These are phyloP conservation scores for Fusarium nisikadoi DNA, from an alignment of 2,329 filamentous ascomycete genomes.

Conservation along the genomic window DNA sequence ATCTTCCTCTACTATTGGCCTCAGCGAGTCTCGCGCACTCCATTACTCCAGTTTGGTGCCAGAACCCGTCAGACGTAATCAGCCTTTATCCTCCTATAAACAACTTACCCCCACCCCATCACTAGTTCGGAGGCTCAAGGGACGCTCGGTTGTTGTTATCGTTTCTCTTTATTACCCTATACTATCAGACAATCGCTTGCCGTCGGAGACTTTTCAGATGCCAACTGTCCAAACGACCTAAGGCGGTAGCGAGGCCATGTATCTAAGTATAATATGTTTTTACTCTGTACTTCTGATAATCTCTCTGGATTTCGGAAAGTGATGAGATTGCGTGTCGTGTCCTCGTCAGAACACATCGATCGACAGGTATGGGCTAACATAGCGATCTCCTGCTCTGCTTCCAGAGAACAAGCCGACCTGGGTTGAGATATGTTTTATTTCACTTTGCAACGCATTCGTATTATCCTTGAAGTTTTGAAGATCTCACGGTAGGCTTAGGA, in stretches of 20 bases:
- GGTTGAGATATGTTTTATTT: rapidly evolving
- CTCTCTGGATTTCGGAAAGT: too few relatives aligned
- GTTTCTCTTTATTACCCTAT: neutral
- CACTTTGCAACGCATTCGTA: rapidly evolving
- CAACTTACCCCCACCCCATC: too few relatives aligned
- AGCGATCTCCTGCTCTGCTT: neutral
- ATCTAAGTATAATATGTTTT: neutral
- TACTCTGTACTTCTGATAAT: neutral
- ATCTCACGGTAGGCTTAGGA: neutral
- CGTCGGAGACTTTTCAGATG: rapidly evolving
- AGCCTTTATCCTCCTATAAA: too few relatives aligned
- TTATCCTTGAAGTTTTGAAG: neutral
- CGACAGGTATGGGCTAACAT: neutral
- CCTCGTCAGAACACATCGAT: too few relatives aligned
- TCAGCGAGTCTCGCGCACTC: neutral
- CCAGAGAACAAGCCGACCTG: too few relatives aligned
- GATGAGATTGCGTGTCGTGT: neutral
- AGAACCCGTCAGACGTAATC: too few relatives aligned
- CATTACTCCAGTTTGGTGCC: too few relatives aligned
- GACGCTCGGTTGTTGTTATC: neutral
- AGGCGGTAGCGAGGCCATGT: neutral
- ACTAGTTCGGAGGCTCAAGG: neutral
- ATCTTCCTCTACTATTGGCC: too few relatives aligned
- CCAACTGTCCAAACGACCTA: too few relatives aligned
- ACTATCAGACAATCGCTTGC: neutral